phyloP scores from a whole-genome alignment of 352 stramenopile species.

The Pythium brachiatum region DNA sequence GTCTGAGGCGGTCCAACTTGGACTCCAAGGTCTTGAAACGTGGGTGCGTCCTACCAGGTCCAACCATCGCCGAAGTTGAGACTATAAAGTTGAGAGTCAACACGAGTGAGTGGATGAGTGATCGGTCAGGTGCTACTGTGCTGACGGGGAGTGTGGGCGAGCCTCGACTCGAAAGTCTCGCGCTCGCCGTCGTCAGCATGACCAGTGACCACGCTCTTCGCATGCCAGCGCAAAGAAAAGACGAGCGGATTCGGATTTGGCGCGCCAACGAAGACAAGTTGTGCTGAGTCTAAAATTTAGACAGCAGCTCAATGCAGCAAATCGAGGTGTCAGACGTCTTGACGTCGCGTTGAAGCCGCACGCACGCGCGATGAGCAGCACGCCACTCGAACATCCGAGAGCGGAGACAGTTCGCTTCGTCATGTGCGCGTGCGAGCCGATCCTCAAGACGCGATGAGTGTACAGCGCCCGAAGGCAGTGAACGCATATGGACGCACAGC shows the following conservation, averaged over 20 bases:
- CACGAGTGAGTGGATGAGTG: no score
- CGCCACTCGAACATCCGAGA: conserved; percentile 4
- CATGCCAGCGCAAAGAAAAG: conserved; percentile 3
- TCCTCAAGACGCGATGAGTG: not conserved
- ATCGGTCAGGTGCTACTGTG: no score
- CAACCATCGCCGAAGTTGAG: no score
- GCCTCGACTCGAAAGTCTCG: no score
- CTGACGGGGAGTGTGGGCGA: no score
- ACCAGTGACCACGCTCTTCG: conserved; percentile 1
- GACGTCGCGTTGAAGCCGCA: not conserved
- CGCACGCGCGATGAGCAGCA: not conserved
- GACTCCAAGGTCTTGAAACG: no score
- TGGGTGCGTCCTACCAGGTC: no score
- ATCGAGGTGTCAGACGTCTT: not conserved
- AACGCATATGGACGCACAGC: no score
- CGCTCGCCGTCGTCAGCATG: not conserved
- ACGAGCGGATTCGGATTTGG: not conserved
- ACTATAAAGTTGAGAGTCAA: no score
- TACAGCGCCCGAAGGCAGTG: not conserved
- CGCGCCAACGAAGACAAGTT: not conserved
- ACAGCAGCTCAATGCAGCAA: no score
- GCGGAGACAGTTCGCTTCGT: not conserved
- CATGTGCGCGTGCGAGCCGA: no score
- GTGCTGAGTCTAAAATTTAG: not conserved
- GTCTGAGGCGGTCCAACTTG: no score